Conservation (phyloP, 1,284 basidiomycete species). For the Vanrija humicola region DNA sequence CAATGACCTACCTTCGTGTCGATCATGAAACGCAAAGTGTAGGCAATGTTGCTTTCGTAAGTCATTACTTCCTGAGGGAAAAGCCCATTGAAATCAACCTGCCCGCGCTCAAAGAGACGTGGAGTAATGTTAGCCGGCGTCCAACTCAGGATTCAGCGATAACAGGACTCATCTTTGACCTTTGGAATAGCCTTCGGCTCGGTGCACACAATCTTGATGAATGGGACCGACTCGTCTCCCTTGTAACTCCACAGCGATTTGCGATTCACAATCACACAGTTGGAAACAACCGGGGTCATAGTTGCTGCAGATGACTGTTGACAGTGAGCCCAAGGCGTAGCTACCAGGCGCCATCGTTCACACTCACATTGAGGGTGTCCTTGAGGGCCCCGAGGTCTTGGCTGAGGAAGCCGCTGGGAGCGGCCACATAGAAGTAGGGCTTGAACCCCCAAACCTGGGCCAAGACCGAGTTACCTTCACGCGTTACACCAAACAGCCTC, state of each 20-base stretch:
- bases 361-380: slow-evolving; percentile 70
- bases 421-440: slow-evolving; percentile 86
- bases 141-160: neutral
- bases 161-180: slow-evolving; percentile 76
- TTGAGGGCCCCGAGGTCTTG: slow-evolving; percentile 64
- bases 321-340: neutral
- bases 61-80: slow-evolving; percentile 64
- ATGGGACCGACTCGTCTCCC: slow-evolving; percentile 71
- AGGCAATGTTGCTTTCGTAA: slow-evolving; percentile 88
- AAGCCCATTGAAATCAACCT: slow-evolving; percentile 67
- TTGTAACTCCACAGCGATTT: slow-evolving; percentile 80
- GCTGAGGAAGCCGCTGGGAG: slow-evolving; percentile 72
- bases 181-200: slow-evolving; percentile 74
- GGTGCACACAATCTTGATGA: slow-evolving; percentile 73
- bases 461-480: slow-evolving; percentile 82
- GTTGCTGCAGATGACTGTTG: slow-evolving; percentile 28
- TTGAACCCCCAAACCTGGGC: slow-evolving; percentile 73
- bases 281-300: slow-evolving; percentile 52
- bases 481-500: slow-evolving; percentile 81
- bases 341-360: no score
- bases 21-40: slow-evolving; percentile 89
- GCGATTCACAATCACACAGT: slow-evolving; percentile 62
- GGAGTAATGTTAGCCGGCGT: slow-evolving; percentile 26
- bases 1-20: slow-evolving; percentile 67
- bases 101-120: slow-evolving; percentile 83